Conservation (phyloP, 2,329 filamentous ascomycete species). For the Aspergillus calidoustus region DNA sequence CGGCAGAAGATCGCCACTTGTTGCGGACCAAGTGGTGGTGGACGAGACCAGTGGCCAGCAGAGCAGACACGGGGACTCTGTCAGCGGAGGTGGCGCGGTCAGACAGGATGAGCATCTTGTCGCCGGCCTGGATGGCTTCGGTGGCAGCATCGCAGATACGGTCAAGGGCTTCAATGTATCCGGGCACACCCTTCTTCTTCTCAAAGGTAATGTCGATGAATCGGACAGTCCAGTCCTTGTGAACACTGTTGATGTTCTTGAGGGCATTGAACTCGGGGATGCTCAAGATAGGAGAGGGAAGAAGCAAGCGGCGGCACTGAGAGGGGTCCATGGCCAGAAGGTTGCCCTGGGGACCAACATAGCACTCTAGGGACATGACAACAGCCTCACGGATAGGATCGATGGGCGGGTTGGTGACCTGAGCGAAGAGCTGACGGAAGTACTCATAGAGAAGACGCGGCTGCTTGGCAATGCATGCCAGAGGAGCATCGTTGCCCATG, state of each 20-base stretch:
- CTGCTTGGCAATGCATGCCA: constrained; percentile 88
- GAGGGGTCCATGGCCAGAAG: constrained; percentile 89
- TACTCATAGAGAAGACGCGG: constrained; percentile 92
- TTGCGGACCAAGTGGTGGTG: constrained; percentile 95
- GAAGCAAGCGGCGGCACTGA: constrained; percentile 82
- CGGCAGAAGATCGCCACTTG: constrained; percentile 90
- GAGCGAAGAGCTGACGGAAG: constrained; percentile 95
- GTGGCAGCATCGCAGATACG: constrained; percentile 84
- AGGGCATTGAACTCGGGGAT: constrained; percentile 89
- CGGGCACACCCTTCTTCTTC: constrained; percentile 78
- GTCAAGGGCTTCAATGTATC: constrained; percentile 86
- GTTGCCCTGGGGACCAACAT: constrained; percentile 94
- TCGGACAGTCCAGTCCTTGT: constrained; percentile 84
- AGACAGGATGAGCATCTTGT: constrained; percentile 86
- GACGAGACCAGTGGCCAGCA: constrained; percentile 88
- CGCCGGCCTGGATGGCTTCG: constrained; percentile 78
- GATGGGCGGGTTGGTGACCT: constrained; percentile 97
- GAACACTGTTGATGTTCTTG: constrained; percentile 72
- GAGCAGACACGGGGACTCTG: constrained; percentile 81
- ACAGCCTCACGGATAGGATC: constrained; percentile 96
- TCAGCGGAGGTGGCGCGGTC: constrained; percentile 84
- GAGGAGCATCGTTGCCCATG: constrained; percentile 95
- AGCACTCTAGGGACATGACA: constrained; percentile 97
- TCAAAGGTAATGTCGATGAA: constrained; percentile 92
- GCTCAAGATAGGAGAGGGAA: constrained; percentile 87